A percentile compares a stretch with the other conserved stretches of the same genome.
These are phyloP conservation scores for Tuber umbilicatum DNA, from an alignment of 495 filamentous ascomycete species.

Conservation along the genomic window DNA sequence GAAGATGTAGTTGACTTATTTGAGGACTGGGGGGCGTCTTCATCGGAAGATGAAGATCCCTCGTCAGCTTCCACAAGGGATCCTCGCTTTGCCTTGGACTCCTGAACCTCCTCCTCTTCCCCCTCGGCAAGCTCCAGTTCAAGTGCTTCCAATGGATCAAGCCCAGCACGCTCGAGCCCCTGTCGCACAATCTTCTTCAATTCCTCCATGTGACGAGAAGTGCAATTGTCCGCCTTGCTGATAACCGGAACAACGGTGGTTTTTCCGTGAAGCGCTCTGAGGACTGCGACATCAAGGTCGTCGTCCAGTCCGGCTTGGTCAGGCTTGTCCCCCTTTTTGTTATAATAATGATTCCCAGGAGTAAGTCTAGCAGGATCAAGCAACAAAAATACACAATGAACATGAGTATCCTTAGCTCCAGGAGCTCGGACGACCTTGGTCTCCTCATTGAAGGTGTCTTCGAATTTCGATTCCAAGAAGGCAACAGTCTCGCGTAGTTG, in stretches of 20 bases:
- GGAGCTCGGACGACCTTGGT: conserved; percentile 93
- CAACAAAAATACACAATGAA: conserved; percentile 90
- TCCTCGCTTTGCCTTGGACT: conserved; percentile 30
- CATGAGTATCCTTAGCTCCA: conserved; percentile 90
- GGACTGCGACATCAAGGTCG: conserved; percentile 81
- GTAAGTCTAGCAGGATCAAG: conserved; percentile 81
- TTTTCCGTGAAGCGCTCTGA: conserved; percentile 84
- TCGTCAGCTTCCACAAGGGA: conserved; percentile 33
- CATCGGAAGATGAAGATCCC: conserved; percentile 41
- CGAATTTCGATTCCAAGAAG: conserved; percentile 96
- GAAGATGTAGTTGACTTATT: conserved; percentile 47
- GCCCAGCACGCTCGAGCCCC: conserved; percentile 73
- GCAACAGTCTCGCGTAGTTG: conserved; percentile 84
- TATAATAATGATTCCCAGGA: conserved; percentile 48
- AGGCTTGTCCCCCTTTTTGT: conserved; percentile 39
- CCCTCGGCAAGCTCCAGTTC: conserved; percentile 69
- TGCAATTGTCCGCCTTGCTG: conserved; percentile 95
- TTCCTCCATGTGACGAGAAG: conserved; percentile 82
- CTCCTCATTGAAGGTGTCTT: conserved; percentile 95
- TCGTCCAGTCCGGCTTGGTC: conserved; percentile 73
- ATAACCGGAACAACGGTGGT: conserved; percentile 94
- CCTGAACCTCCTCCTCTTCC: conserved; percentile 52
- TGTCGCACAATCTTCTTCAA: conserved; percentile 87
- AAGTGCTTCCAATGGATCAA: conserved; percentile 83
- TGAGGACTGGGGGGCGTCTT: conserved; percentile 49